Percentiles rank a stretch among this genome's conserved stretches.
These are phyloP conservation scores for Penicillium cinerascens DNA, from an alignment of 495 filamentous ascomycete species.

Conservation along the genomic window DNA sequence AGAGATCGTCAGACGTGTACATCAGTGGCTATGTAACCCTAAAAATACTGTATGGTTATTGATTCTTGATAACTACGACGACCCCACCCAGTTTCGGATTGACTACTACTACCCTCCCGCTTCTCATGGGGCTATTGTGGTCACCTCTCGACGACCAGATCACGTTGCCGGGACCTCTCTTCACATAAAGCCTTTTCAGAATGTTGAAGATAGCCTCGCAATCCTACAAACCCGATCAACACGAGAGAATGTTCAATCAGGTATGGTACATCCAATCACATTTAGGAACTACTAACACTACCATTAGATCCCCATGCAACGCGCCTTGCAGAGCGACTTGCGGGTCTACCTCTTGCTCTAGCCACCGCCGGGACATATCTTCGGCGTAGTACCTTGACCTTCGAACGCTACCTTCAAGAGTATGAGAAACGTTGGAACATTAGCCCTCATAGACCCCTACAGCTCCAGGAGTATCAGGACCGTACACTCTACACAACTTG, in stretches of 20 bases:
- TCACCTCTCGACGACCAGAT: constrained; percentile 4
- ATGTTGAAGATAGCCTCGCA: constrained; percentile 2
- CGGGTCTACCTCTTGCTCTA: constrained; percentile 8
- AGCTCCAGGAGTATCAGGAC: constrained; percentile 1
- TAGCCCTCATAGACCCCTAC: not conserved
- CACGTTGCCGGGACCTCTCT: not conserved
- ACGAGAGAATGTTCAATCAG: constrained; percentile 2
- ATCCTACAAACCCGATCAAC: constrained; percentile 7
- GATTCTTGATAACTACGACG: constrained; percentile 13
- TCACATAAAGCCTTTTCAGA: not conserved
- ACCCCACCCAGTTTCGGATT: constrained; percentile 4
- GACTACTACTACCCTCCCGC: constrained; percentile 4
- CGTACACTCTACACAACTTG: constrained; percentile 9
- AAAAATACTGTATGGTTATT: constrained; percentile 10
- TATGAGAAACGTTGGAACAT: constrained; percentile 9
- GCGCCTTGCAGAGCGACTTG: constrained; percentile 3
- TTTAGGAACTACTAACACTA: not conserved
- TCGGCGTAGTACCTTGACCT: not conserved
- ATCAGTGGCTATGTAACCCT: constrained; percentile 3
- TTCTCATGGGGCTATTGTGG: constrained; percentile 6
- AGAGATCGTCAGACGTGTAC: constrained; percentile 1
- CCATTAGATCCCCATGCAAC: constrained; percentile 6
- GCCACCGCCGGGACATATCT: constrained; percentile 11
- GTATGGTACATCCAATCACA: not conserved
- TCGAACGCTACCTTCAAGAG: constrained; percentile 6